phyloP scores from a whole-genome alignment of 805 yeast genomes.

The Tetrapisispora taiwanensis region DNA sequence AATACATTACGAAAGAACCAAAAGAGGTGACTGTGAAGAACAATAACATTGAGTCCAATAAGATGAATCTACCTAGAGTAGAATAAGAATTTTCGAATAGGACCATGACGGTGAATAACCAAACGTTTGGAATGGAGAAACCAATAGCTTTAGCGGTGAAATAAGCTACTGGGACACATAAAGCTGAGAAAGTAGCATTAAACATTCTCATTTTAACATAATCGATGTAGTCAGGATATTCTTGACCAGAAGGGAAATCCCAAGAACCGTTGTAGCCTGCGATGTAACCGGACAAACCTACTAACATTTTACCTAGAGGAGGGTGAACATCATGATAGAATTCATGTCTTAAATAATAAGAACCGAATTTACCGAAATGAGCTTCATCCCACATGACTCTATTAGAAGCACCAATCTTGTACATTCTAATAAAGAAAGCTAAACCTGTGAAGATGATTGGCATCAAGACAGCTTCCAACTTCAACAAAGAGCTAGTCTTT shows the following conservation, averaged over 20 bases:
- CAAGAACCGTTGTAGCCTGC: constrained; percentile 74
- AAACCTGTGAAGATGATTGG: constrained; percentile 37
- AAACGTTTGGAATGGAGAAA: constrained; percentile 39
- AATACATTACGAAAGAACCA: constrained; percentile 46
- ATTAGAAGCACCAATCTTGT: constrained; percentile 45
- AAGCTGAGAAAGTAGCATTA: constrained; percentile 56
- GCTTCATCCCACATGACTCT: constrained; percentile 85
- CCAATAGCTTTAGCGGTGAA: constrained; percentile 55
- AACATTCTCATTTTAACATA: constrained; percentile 59
- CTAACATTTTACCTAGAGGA: constrained; percentile 73
- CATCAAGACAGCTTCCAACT: constrained; percentile 30
- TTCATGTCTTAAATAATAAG: constrained; percentile 68
- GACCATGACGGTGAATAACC: constrained; percentile 54
- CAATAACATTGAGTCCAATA: constrained; percentile 65
- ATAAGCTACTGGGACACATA: constrained; percentile 63
- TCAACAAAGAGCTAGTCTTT: constrained; percentile 4
- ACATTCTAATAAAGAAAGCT: constrained; percentile 47
- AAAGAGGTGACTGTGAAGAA: constrained; percentile 69
- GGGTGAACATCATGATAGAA: constrained; percentile 85
- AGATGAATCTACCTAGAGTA: constrained; percentile 62
- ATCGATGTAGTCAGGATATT: constrained; percentile 52
- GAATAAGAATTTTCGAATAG: constrained; percentile 60
- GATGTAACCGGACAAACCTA: constrained; percentile 66
- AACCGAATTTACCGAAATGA: constrained; percentile 81
- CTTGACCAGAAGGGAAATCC: constrained; percentile 59